Conservation (phyloP, 1,139 yeast species). For the Schizosaccharomyces versatilis region DNA sequence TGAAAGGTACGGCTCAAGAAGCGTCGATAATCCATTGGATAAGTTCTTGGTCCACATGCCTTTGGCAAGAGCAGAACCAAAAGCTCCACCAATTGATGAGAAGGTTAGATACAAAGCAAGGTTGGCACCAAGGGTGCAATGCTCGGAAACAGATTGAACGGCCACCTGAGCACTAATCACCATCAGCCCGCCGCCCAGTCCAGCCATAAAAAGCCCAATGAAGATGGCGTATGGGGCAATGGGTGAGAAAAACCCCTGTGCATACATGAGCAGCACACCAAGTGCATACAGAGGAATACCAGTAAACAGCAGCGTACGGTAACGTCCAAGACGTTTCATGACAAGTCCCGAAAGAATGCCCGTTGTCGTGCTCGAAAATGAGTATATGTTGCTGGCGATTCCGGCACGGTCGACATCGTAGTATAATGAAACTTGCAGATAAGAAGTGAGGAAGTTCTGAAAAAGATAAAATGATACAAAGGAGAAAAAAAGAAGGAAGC, state of each 20-base stretch:
- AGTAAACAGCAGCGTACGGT: not conserved
- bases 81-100: slow-evolving; percentile 38
- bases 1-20: not conserved
- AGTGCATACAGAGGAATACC: not conserved
- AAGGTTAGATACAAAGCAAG: slow-evolving; percentile 34
- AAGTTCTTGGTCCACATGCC: slow-evolving; percentile 39
- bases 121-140: slow-evolving; percentile 40
- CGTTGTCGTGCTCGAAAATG: not conserved
- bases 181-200: slow-evolving; percentile 43
- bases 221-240: not conserved
- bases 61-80: slow-evolving; percentile 35
- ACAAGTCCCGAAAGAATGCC: not conserved
- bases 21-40: slow-evolving; percentile 14
- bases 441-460: not conserved
- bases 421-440: not conserved
- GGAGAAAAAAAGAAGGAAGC: not conserved
- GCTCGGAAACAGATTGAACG: slow-evolving; percentile 33
- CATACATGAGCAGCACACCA: not conserved
- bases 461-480: not conserved
- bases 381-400: not conserved
- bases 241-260: not conserved
- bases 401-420: not conserved
- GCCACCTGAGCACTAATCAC: slow-evolving; percentile 37
- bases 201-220: slow-evolving; percentile 18
- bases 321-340: not conserved